These are phyloP conservation scores for Plectosphaerella plurivora DNA, from an alignment of 2,329 filamentous ascomycete species.

Conservation along the genomic window DNA sequence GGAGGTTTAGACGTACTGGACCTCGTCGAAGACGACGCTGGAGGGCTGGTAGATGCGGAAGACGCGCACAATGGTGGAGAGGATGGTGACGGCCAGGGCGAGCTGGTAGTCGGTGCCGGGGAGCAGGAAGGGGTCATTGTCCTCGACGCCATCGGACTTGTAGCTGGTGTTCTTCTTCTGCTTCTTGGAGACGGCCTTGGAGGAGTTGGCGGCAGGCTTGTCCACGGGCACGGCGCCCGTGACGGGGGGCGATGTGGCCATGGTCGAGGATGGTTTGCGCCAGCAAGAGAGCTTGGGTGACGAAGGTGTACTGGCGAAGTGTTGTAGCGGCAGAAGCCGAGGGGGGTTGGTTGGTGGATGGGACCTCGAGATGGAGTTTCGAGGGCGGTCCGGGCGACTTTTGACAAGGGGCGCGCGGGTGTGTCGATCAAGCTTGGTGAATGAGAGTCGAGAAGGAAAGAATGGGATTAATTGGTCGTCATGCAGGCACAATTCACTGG, in stretches of 20 bases:
- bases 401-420: constrained; percentile 8
- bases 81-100: constrained; percentile 65
- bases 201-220: constrained; percentile 26
- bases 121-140: constrained; percentile 89
- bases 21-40: constrained; percentile 98
- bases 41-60: constrained; percentile 95
- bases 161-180: constrained; percentile 49
- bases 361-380: constrained; percentile 3
- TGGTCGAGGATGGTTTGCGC: background rate
- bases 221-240: constrained; percentile 10
- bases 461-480: constrained; percentile 32
- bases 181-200: constrained; percentile 12
- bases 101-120: constrained; percentile 79
- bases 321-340: too few relatives aligned
- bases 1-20: constrained; percentile 69
- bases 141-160: constrained; percentile 72
- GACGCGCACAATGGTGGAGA: constrained; percentile 76
- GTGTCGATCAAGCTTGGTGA: constrained; percentile 11
- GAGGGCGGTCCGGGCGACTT: background rate
- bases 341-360: background rate
- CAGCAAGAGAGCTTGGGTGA: background rate
- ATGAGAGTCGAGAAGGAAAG: constrained; percentile 38
- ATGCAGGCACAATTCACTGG: constrained; percentile 9
- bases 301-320: too few relatives aligned
- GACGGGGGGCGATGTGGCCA: background rate